Evolutionary conservation across 148 eudicot genomes (phyloP).

Genomic region (Polygonum maritimum): DNA sequence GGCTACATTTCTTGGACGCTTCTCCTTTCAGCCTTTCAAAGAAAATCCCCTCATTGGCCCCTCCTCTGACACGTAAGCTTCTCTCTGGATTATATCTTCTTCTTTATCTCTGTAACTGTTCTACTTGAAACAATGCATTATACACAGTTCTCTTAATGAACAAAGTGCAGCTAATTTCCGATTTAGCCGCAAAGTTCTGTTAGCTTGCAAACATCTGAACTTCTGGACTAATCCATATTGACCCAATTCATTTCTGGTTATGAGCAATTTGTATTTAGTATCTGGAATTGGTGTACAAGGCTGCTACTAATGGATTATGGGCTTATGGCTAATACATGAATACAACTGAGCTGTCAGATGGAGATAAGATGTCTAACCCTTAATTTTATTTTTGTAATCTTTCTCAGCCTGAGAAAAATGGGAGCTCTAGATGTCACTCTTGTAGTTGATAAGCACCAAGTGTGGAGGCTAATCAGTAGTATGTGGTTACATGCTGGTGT

Average conservation of each 20-base stretch:
- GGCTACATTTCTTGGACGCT: slow-evolving; percentile 32
- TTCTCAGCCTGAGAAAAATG: slow-evolving; percentile 47
- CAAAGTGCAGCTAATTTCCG: no score
- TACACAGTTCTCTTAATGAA: no score
- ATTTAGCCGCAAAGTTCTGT: no score
- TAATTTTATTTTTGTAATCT: not conserved
- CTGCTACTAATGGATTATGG: no score
- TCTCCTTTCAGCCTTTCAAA: slow-evolving; percentile 53
- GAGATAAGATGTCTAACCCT: not conserved
- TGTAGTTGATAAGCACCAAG: slow-evolving; percentile 42
- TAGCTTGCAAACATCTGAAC: no score
- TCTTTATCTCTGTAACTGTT: not conserved
- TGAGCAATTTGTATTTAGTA: not conserved
- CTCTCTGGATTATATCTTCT: slow-evolving; percentile 3
- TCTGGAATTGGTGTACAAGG: not conserved
- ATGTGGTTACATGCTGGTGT: slow-evolving; percentile 92
- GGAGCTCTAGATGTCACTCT: slow-evolving; percentile 57
- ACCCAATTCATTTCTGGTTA: not conserved
- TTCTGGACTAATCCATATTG: no score
- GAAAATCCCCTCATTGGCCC: slow-evolving; percentile 91
- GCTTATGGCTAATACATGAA: no score
- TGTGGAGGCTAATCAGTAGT: slow-evolving; percentile 60
- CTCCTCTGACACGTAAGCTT: slow-evolving; percentile 42
- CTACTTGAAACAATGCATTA: not conserved
- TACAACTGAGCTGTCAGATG: not conserved